phyloP scores from a whole-genome alignment of 371 early-diverging fungal genomes.

The Lichtheimia ornata region DNA sequence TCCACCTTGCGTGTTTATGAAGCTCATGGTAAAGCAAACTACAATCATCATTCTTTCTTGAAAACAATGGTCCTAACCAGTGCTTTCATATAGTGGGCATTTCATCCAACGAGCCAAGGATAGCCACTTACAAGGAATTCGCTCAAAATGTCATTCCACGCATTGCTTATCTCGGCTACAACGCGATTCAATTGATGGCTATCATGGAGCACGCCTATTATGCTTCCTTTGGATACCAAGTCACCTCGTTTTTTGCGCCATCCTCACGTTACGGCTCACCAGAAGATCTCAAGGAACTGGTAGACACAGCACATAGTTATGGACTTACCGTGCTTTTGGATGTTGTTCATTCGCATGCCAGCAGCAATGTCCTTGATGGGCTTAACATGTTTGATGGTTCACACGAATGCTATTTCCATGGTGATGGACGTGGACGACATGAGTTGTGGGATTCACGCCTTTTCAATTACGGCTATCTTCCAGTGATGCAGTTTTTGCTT shows the following conservation, averaged over 20 bases:
- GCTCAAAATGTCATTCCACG: slow-evolving; percentile 85
- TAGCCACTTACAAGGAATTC: slow-evolving; percentile 88
- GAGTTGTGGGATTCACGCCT: slow-evolving; percentile 93
- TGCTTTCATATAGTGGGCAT: slow-evolving; percentile 77
- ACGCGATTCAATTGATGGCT: slow-evolving; percentile 96
- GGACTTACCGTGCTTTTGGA: slow-evolving; percentile 92
- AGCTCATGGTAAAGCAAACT: slow-evolving; percentile 68
- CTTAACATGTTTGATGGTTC: slow-evolving; percentile 95
- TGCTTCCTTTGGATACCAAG: slow-evolving; percentile 97
- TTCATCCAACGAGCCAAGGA: slow-evolving; percentile 78
- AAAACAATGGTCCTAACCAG: no score
- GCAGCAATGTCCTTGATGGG: slow-evolving; percentile 93
- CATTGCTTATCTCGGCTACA: slow-evolving; percentile 89
- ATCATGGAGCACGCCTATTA: slow-evolving; percentile 99
- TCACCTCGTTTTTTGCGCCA: slow-evolving; percentile 92
- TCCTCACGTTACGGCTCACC: slow-evolving; percentile 92
- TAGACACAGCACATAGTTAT: slow-evolving; percentile 91
- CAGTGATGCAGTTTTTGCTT: slow-evolving; percentile 89
- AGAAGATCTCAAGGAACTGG: slow-evolving; percentile 84
- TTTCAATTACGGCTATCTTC: slow-evolving; percentile 92
- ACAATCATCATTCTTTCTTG: no score
- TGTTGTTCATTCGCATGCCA: slow-evolving; percentile 96
- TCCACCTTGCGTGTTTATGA: slow-evolving; percentile 83
- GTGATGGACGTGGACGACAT: slow-evolving; percentile 82
- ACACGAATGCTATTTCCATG: slow-evolving; percentile 95